These are phyloP conservation scores for Cyberlindnera japonica DNA, from an alignment of 805 yeast species.

Conservation along the genomic window DNA sequence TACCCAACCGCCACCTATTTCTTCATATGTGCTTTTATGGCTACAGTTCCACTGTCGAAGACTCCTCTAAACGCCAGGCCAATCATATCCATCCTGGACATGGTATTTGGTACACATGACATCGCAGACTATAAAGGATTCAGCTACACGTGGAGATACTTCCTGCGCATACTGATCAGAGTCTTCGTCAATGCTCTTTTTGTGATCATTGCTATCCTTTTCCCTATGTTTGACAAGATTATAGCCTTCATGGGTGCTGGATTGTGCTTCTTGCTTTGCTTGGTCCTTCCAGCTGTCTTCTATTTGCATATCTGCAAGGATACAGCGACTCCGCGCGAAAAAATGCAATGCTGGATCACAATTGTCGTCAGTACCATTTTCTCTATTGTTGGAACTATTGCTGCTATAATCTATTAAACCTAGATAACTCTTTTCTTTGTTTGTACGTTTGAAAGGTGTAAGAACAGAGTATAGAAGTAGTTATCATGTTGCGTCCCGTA, in stretches of 20 bases:
- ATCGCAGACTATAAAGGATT: slow-evolving; percentile 20
- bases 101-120: slow-evolving; percentile 35
- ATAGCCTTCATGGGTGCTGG: slow-evolving; percentile 82
- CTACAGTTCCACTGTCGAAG: slow-evolving; percentile 81
- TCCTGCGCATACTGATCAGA: slow-evolving; percentile 25
- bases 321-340: slow-evolving; percentile 40
- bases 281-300: slow-evolving; percentile 72
- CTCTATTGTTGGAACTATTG: slow-evolving; percentile 59
- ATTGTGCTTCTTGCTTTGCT: slow-evolving; percentile 73
- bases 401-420: slow-evolving; percentile 36
- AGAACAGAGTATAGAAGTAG: too few relatives aligned
- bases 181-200: slow-evolving; percentile 52
- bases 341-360: slow-evolving; percentile 37
- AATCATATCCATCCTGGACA: slow-evolving; percentile 65
- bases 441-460: too few relatives aligned
- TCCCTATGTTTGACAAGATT: slow-evolving; percentile 78
- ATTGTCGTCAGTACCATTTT: slow-evolving; percentile 43
- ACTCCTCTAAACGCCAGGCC: slow-evolving; percentile 84
- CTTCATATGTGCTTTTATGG: slow-evolving; percentile 63
- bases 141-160: slow-evolving; percentile 21
- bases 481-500: too few relatives aligned
- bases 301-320: slow-evolving; percentile 54
- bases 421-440: too few relatives aligned
- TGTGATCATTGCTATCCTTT: slow-evolving; percentile 54
- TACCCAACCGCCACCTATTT: slow-evolving; percentile 63